Base-by-base conservation (phyloP, 2,329 filamentous ascomycete species). In the Alternaria arbusti region DNA sequence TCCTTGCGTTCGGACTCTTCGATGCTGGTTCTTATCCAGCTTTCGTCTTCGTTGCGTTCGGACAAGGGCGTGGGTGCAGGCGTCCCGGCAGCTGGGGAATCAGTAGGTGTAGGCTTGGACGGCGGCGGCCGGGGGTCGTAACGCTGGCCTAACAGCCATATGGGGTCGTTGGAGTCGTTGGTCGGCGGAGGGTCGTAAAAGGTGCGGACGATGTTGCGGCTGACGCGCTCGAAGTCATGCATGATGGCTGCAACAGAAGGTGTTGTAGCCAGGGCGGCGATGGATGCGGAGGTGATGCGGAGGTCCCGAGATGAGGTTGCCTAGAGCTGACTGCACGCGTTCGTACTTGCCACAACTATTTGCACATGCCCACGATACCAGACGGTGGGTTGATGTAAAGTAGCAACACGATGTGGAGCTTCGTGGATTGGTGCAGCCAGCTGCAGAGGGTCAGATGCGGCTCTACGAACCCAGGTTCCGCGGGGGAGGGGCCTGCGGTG, bases 171-270 rank as follows among this genome's bases (percentile, higher is more conserved):
- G 61, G 89, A 84, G 77, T 97, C 90, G 81, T 97, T 97, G 66
- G 87, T 88, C 6, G 94, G 94, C 68, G 94, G 90, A 0, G 94
- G 93, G 72, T 97, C 94, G 91, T 94, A 97, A 75, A 98, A 90
- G 82, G 92, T 93, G 81, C 95, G 92, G 64, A 97, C 90, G 72
- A 97, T 89, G 67, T 91, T 91, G 80, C 93, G 92, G 73, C 82
- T 81, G 76, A 90, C 89, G 70, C 91, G 90, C 70, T 91, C 88
- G 64, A 96, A 84, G 74, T 97, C 92, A 74, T 86, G 86, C 88
- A 91, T 89, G 66, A 61, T 61, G 49, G 57, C 30, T 54, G 23
- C 51, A 56, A 36, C 32, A 13, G 46, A 26, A 32, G 46, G 58
- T 26, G 54, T 51, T 52, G 45, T 49, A 45, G 55, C 45, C 55